A percentile compares a stretch with the other conserved stretches of the same genome.
phyloP scores from a whole-genome alignment of 208 protist genomes.

The Trypanosoma avium region DNA sequence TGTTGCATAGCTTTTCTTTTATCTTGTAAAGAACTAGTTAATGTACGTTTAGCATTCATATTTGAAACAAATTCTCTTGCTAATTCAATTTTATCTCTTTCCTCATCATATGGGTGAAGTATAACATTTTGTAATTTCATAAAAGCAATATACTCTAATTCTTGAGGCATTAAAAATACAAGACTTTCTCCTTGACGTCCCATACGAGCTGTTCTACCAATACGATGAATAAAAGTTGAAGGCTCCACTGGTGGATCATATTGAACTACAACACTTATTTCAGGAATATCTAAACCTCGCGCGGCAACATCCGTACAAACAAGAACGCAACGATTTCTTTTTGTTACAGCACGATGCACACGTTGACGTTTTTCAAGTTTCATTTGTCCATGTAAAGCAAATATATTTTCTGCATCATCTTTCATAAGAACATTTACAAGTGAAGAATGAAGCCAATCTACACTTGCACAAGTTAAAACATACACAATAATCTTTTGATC shows the following conservation, averaged over 20 bases:
- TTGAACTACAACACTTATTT: slow-evolving; percentile 96
- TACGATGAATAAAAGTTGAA: slow-evolving; percentile 96
- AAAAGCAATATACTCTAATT: slow-evolving; percentile 93
- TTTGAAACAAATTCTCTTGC: slow-evolving; percentile 49
- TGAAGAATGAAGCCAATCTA: slow-evolving; percentile 88
- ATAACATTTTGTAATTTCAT: slow-evolving; percentile 90
- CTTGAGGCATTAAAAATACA: slow-evolving; percentile 92
- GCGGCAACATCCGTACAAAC: slow-evolving; percentile 96
- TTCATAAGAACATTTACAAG: slow-evolving; percentile 63
- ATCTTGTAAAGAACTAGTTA: slow-evolving; percentile 65
- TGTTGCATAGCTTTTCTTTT: slow-evolving; percentile 72
- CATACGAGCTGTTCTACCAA: slow-evolving; percentile 96
- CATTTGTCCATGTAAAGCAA: slow-evolving; percentile 93
- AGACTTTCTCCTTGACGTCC: slow-evolving; percentile 91
- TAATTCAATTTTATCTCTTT: slow-evolving; percentile 58
- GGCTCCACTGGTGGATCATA: slow-evolving; percentile 96
- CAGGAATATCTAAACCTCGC: slow-evolving; percentile 96
- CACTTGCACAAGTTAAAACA: slow-evolving; percentile 92
- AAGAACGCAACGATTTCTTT: slow-evolving; percentile 79
- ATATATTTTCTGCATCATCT: slow-evolving; percentile 62
- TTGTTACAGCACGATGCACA: slow-evolving; percentile 75
- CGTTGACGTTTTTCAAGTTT: slow-evolving; percentile 85
- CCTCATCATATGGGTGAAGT: slow-evolving; percentile 73
- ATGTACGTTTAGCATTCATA: slow-evolving; percentile 71
- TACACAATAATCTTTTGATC: slow-evolving; percentile 91